These are phyloP conservation scores for Umbelopsis sp. DNA, from an alignment of 371 early-diverging fungal species.

Conservation along the genomic window DNA sequence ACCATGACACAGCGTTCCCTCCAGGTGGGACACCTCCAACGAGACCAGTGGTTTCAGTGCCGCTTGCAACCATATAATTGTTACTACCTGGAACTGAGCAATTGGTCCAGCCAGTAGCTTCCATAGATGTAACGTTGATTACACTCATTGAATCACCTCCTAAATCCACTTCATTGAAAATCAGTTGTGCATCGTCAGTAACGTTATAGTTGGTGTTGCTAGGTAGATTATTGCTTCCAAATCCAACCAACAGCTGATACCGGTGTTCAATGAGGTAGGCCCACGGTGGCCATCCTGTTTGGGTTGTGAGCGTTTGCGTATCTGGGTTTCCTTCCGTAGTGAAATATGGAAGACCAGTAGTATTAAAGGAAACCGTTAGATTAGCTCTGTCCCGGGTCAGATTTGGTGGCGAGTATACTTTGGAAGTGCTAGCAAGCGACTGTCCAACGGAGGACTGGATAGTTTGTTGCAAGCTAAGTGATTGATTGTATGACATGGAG, in stretches of 20 bases:
- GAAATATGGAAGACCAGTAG: slow-evolving; percentile 17
- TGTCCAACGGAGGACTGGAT: slow-evolving; percentile 14
- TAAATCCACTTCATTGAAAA: slow-evolving; percentile 27
- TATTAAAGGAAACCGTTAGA: slow-evolving; percentile 16
- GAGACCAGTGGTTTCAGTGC: background rate
- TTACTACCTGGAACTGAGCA: slow-evolving; percentile 23
- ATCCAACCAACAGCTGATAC: slow-evolving; percentile 37
- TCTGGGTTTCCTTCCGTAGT: slow-evolving; percentile 12
- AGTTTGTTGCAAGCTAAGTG: background rate
- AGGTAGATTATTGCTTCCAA: slow-evolving; percentile 28
- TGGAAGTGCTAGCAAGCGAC: slow-evolving; percentile 8
- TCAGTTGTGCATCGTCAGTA: slow-evolving; percentile 23
- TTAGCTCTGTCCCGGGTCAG: slow-evolving; percentile 18
- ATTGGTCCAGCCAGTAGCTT: slow-evolving; percentile 20
- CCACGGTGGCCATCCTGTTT: slow-evolving; percentile 39
- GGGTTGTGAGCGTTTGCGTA: slow-evolving; percentile 7
- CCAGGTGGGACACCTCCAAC: background rate
- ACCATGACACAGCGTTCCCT: slow-evolving; percentile 19
- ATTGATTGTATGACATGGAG: background rate
- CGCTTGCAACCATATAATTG: slow-evolving; percentile 18
- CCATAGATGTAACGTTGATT: slow-evolving; percentile 17
- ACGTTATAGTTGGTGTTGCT: slow-evolving; percentile 22
- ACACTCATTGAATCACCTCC: slow-evolving; percentile 20
- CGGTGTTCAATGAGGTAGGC: slow-evolving; percentile 30
- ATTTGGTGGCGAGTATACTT: slow-evolving; percentile 25